Conservation (phyloP, 306 rosid species). For the Pachyrhizus erosus region DNA sequence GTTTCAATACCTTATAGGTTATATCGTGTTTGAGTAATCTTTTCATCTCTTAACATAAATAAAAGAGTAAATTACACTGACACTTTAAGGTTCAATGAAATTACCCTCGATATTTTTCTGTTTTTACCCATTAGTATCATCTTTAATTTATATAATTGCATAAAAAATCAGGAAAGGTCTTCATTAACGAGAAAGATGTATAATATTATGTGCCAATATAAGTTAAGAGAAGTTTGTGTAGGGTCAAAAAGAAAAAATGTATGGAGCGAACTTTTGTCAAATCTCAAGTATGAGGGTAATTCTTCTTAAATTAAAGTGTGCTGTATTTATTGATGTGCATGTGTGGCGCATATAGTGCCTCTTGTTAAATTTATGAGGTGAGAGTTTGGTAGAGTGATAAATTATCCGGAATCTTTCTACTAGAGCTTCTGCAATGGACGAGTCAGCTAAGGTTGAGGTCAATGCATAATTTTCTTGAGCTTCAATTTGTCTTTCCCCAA, state of each 20-base stretch:
- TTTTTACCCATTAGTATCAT: background rate
- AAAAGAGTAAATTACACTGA: background rate
- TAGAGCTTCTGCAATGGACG: background rate
- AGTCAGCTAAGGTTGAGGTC: background rate
- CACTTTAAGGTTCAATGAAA: background rate
- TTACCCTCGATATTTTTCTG: background rate
- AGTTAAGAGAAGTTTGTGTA: background rate
- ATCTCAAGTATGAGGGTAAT: background rate
- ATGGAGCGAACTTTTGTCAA: background rate
- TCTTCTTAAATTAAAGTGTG: background rate
- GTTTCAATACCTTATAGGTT: background rate
- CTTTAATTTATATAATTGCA: background rate
- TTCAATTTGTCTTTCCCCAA: too few relatives aligned
- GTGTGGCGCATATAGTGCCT: background rate
- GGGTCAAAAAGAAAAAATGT: background rate
- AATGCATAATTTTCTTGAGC: background rate
- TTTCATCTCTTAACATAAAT: background rate
- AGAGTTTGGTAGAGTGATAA: background rate
- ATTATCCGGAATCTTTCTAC: background rate
- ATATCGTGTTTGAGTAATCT: background rate
- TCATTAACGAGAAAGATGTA: background rate
- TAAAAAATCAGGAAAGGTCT: too few relatives aligned
- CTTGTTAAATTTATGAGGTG: background rate
- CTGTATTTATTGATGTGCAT: background rate
- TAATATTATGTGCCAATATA: background rate